phyloP scores from a whole-genome alignment of 192 early-diverging fungal species.

The Dissophora globulifera region DNA sequence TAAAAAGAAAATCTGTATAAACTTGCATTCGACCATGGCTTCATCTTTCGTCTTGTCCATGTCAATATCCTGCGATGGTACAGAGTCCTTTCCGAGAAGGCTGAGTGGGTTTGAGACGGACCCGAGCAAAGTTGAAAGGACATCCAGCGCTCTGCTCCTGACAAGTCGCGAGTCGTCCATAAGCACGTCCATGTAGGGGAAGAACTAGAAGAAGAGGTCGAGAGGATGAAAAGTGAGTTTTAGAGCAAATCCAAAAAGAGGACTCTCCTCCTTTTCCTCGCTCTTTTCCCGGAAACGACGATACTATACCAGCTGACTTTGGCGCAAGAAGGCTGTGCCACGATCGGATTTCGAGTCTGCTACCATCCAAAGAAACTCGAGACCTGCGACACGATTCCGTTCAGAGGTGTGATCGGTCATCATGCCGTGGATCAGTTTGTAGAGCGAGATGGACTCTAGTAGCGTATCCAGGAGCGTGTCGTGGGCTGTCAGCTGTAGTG shows the following conservation, averaged over 20 bases:
- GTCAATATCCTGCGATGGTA: constrained; percentile 21
- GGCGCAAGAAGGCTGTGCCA: constrained; percentile 51
- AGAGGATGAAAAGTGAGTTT: too few species aligned
- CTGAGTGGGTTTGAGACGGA: constrained; percentile 51
- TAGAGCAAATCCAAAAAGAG: too few species aligned
- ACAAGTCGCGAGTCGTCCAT: constrained; percentile 52
- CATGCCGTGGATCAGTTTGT: constrained; percentile 44
- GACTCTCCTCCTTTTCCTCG: too few species aligned
- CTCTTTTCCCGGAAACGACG: too few species aligned
- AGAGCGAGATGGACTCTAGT: constrained; percentile 48
- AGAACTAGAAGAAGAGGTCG: constrained; percentile 10
- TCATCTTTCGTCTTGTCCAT: constrained; percentile 31
- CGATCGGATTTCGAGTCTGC: constrained; percentile 36
- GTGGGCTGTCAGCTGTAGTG: constrained; percentile 20
- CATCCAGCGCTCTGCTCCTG: constrained; percentile 55
- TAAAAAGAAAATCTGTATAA: neutral
- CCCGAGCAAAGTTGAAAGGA: constrained; percentile 55
- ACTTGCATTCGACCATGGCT: constrained; percentile 29
- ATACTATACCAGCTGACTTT: constrained; percentile 52
- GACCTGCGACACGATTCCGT: constrained; percentile 49
- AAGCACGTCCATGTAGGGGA: constrained; percentile 46
- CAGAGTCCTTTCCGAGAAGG: constrained; percentile 19
- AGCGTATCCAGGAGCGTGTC: constrained; percentile 42
- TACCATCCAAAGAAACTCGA: constrained; percentile 61
- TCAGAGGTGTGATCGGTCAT: constrained; percentile 38